Base-by-base conservation (phyloP, 139 green algal species). In the Chlamydomonas schloesseri region DNA sequence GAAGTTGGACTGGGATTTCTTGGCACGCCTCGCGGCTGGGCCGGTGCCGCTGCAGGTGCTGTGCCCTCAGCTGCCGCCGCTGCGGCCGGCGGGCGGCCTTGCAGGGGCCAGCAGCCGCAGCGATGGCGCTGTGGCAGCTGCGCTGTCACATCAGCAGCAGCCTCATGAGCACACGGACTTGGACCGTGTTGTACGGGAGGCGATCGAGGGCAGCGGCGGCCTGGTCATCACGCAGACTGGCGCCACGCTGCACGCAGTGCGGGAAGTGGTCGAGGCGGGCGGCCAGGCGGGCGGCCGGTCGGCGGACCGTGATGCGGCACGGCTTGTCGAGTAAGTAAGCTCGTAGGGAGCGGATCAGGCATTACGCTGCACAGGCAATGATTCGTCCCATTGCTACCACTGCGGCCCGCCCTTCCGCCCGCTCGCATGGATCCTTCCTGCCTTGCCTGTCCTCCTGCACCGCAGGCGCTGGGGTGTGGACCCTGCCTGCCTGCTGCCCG, bases 381-480 rank as follows among this genome's bases (percentile, higher is more conserved):
- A n/a, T n/a, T n/a, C n/a, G n/a, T n/a, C n/a, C n/a, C n/a, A n/a
- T n/a, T n/a, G n/a, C n/a, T n/a, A n/a, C n/a, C n/a, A n/a, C n/a
- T n/a, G n/a, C n/a, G n/a, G n/a, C n/a, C n/a, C n/a, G n/a, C n/a
- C n/a, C n/a, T n/a, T n/a, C n/a, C n/a, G n/a, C n/a, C n/a, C n/a
- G n/a, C n/a, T n/a, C n/a, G n/a, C n/a, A n/a, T n/a, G n/a, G n/a
- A 24, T n/a, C 10, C 58, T 65, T 3, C 58, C 5, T 65, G 58
- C 58, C 6, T 28, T 24, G 24, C 58, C 58, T 2, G 8, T 28
- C 24, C 6, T 28, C 24, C 58, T n/a, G 21, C 24, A 65, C 58
- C 6, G 13, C 69, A 74, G 69, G 34, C 69, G 69, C 69, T 74
- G 69, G 69, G 34, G 69, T 18, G 69, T 74, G 36, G 69, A 74